Conservation (phyloP, 257 asterid species). For the Haberlea rhodopensis region DNA sequence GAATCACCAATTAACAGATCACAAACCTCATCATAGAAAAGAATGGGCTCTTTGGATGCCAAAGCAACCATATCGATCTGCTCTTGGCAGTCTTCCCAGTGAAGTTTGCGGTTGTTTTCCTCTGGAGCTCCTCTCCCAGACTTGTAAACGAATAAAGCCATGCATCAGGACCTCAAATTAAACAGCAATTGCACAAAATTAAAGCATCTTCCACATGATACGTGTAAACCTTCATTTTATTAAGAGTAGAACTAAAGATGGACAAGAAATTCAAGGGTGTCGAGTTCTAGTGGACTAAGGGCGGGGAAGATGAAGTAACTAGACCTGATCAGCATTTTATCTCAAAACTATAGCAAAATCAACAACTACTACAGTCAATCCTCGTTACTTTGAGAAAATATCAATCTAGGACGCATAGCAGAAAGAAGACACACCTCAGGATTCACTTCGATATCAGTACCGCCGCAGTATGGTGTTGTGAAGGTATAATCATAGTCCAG, state of each 20-base stretch:
- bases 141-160: slow-evolving; percentile 48
- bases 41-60: slow-evolving; percentile 85
- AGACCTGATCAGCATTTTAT: slow-evolving; percentile 16
- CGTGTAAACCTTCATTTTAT: slow-evolving; percentile 14
- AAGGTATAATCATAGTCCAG: slow-evolving; percentile 95
- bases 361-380: slow-evolving; percentile 15
- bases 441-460: slow-evolving; percentile 47
- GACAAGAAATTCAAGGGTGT: background rate
- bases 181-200: slow-evolving; percentile 7
- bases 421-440: slow-evolving; percentile 54
- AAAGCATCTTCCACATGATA: slow-evolving; percentile 7
- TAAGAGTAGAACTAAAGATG: slow-evolving; percentile 2
- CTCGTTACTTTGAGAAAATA: slow-evolving; percentile 20
- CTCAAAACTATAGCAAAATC: slow-evolving; percentile 14
- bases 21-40: slow-evolving; percentile 92
- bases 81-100: slow-evolving; percentile 80
- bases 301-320: background rate
- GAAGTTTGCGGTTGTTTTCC: slow-evolving; percentile 40
- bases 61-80: slow-evolving; percentile 78
- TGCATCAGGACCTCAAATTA: slow-evolving; percentile 26
- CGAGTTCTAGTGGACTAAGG: slow-evolving; percentile 18
- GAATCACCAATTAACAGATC: slow-evolving; percentile 21
- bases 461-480: slow-evolving; percentile 92
- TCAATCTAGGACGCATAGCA: slow-evolving; percentile 26
- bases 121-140: slow-evolving; percentile 44